Base-by-base conservation (phyloP, 305 asterid genomes). In the Fraxinus ornus region DNA sequence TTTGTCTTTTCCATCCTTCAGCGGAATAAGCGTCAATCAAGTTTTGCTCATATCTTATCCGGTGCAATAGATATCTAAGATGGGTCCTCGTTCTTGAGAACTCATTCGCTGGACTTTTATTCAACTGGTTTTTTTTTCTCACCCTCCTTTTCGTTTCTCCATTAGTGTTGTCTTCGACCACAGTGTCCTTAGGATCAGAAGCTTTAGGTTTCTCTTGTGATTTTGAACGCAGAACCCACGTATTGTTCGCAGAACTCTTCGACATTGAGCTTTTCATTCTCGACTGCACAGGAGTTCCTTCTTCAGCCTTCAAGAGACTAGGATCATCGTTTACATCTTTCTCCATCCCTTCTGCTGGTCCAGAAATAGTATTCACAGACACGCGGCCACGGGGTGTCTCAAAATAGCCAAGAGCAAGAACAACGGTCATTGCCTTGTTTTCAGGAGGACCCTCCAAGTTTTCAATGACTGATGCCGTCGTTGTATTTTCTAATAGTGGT, bases 1-100 rank as follows among this genome's bases (percentile, higher is more conserved):
- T 96, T 85, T 91, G 98, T 78, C 98, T 95, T 88, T 91, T 96
- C 99, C 99, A 96, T 80, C 99, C 99, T 90, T 96, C 99, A 79
- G 95, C 94, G 52, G 97, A 90, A 86, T 96, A 96, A 55, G 98
- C 99, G 82, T 96, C 98, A 84, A 93, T 96, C 82, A 93, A 88
- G 86, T 87, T 93, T 81, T 93, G 97, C 86, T 94, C 98, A 88
- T 89, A 93, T 73, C 82, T 91, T 89, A 96, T 91, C 86, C 98
- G 90, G 57, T 93, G 94, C 78, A 94, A 84, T 78, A 94, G 87
- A 85, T 96, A 96, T 88, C 91, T 91, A 36, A 96, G 90, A 86
- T 91, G 98, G 68, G 83, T 74, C 87, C 79, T 95, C 79, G 84
- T 92, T 84, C 95, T 88, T 66, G 97, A 91, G 89, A 89, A 93